These are phyloP conservation scores for Mediolabrus comicus DNA, from an alignment of 108 stramenopile genomes.

Conservation along the genomic window DNA sequence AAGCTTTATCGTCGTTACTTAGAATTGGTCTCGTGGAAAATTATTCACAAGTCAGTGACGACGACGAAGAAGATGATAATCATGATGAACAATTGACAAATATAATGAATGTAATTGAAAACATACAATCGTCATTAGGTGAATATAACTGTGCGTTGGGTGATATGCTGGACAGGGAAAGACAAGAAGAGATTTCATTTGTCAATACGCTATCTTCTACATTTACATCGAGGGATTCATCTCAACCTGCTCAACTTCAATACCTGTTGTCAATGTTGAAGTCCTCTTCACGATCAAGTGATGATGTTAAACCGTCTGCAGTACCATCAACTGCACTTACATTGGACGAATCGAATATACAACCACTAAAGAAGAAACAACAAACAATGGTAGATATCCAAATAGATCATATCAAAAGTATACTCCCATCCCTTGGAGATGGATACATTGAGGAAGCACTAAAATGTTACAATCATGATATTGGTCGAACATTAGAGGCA, in stretches of 20 bases:
- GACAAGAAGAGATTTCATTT: constrained; percentile 8
- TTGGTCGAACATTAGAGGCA: constrained; percentile 58
- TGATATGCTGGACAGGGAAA: constrained; percentile 37
- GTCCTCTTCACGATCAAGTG: constrained; percentile 15
- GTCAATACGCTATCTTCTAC: constrained; percentile 17
- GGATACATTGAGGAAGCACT: constrained; percentile 83
- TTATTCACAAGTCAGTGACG: neutral
- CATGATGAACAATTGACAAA: constrained; percentile 26
- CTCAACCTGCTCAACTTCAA: constrained; percentile 35
- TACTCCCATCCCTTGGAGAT: constrained; percentile 76
- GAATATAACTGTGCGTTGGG: constrained; percentile 35
- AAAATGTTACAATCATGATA: constrained; percentile 62
- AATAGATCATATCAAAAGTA: constrained; percentile 30
- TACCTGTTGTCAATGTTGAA: constrained; percentile 35
- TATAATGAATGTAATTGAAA: constrained; percentile 35
- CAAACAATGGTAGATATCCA: constrained; percentile 39
- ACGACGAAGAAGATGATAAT: constrained; percentile 21
- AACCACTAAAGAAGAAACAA: neutral
- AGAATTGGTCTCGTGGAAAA: constrained; percentile 1
- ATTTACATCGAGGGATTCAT: constrained; percentile 10
- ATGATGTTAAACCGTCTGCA: neutral
- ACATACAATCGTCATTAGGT: constrained; percentile 24
- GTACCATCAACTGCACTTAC: neutral
- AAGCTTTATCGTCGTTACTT: constrained; percentile 11
- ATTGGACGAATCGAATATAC: neutral